Percentiles rank a stretch among this genome's conserved stretches.
phyloP scores from a whole-genome alignment of 2,329 filamentous ascomycete genomes.

The Claviceps citrina region DNA sequence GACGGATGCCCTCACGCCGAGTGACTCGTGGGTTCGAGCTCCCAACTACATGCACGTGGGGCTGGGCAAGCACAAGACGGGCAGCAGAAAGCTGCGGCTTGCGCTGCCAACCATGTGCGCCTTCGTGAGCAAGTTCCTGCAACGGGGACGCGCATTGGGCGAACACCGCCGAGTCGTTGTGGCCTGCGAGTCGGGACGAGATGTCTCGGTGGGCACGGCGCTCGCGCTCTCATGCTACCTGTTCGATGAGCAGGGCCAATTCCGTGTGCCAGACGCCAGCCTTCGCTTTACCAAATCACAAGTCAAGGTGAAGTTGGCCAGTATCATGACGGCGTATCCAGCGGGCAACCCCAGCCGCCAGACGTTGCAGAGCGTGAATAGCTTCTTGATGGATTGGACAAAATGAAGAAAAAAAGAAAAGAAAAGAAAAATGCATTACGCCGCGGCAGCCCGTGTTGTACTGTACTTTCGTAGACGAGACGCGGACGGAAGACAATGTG shows the following conservation, averaged over 20 bases:
- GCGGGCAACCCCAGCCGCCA: slow-evolving; percentile 70
- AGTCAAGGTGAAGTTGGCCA: slow-evolving; percentile 64
- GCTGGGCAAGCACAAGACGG: slow-evolving; percentile 58
- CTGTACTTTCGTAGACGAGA: no score
- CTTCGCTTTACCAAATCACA: slow-evolving; percentile 51
- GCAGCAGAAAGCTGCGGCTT: slow-evolving; percentile 65
- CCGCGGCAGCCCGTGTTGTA: no score
- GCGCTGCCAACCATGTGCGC: slow-evolving; percentile 48
- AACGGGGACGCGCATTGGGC: not conserved
- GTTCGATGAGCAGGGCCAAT: slow-evolving; percentile 47
- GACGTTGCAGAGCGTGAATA: slow-evolving; percentile 83
- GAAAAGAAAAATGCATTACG: not conserved
- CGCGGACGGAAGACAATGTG: no score
- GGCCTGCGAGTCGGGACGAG: slow-evolving; percentile 62
- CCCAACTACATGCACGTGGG: slow-evolving; percentile 38
- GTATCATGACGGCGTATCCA: slow-evolving; percentile 65
- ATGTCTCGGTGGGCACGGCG: slow-evolving; percentile 63
- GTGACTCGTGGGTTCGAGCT: slow-evolving; percentile 25
- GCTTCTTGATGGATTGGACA: slow-evolving; percentile 58
- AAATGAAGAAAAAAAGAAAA: slow-evolving; percentile 10
- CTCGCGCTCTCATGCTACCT: slow-evolving; percentile 63
- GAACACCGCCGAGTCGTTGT: slow-evolving; percentile 31
- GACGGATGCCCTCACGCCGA: slow-evolving; percentile 25
- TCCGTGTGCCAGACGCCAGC: slow-evolving; percentile 12
- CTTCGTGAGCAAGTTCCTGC: slow-evolving; percentile 33